Evolutionary conservation across 2,329 filamentous ascomycete species (phyloP).

Genomic region (Diaporthe batatas): DNA sequence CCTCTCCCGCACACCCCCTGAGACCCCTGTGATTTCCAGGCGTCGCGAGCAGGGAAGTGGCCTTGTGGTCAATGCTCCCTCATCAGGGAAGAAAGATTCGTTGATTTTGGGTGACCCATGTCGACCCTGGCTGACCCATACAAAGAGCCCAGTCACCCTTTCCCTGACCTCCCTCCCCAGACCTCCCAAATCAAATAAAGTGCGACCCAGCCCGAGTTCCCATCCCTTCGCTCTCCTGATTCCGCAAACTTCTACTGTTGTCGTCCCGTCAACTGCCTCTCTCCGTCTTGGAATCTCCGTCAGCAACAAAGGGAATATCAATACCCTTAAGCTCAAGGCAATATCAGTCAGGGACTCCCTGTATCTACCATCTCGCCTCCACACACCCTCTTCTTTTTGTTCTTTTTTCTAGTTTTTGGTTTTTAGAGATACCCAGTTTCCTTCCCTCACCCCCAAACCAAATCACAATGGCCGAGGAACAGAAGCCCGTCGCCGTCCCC

Average conservation of each 20-base stretch:
- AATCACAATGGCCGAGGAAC: constrained; percentile 78
- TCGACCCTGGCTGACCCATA: constrained; percentile 32
- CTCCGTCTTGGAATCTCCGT: constrained; percentile 31
- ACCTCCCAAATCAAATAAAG: constrained; percentile 42
- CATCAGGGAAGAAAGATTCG: constrained; percentile 38
- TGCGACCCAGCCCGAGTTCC: constrained; percentile 42
- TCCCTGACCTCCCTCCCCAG: constrained; percentile 34
- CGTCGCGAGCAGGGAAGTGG: constrained; percentile 36
- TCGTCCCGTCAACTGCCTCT: constrained; percentile 34
- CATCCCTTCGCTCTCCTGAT: constrained; percentile 41
- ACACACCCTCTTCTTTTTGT: constrained; percentile 23
- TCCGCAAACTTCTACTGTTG: constrained; percentile 38
- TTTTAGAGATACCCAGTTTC: constrained; percentile 65
- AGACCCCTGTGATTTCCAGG: constrained; percentile 39
- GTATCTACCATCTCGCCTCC: constrained; percentile 12
- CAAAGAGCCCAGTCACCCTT: constrained; percentile 37
- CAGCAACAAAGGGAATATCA: constrained; percentile 30
- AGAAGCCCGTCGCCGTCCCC: constrained; percentile 76
- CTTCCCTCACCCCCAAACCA: constrained; percentile 41
- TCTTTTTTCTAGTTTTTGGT: constrained; percentile 43
- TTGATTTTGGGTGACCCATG: constrained; percentile 31
- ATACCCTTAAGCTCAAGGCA: constrained; percentile 34
- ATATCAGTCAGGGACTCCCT: constrained; percentile 33
- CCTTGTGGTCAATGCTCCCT: constrained; percentile 39
- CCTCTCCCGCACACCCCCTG: constrained; percentile 32